These are phyloP conservation scores for Plantago rigida DNA, from an alignment of 305 asterid species.

Conservation along the genomic window DNA sequence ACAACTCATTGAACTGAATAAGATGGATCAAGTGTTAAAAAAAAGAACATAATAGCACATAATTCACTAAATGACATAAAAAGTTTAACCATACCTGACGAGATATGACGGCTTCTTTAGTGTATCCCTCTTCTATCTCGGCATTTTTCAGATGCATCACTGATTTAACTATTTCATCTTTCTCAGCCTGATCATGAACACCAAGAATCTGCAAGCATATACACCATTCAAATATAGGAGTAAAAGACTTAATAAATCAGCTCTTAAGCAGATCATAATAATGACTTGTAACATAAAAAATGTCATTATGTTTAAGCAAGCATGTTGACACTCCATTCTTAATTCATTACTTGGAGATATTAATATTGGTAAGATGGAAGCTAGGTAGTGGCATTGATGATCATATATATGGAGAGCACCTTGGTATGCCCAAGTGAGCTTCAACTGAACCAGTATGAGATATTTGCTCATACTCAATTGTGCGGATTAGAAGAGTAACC, in stretches of 20 bases:
- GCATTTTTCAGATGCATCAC: conserved; percentile 75
- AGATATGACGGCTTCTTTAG: conserved; percentile 68
- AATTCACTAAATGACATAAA: conserved; percentile 1
- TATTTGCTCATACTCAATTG: too few species aligned
- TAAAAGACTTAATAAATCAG: neutral
- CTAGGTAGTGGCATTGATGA: neutral
- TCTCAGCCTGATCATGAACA: conserved; percentile 74
- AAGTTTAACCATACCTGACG: conserved; percentile 56
- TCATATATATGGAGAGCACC: too few species aligned
- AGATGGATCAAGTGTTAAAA: too few species aligned
- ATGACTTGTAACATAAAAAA: neutral
- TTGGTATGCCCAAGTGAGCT: too few species aligned
- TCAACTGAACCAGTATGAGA: too few species aligned
- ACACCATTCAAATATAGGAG: conserved; percentile 23
- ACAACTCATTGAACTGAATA: neutral
- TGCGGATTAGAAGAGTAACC: too few species aligned
- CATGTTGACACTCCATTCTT: too few species aligned
- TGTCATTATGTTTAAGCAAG: too few species aligned
- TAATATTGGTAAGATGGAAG: too few species aligned
- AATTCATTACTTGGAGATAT: too few species aligned
- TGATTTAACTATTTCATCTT: conserved; percentile 91
- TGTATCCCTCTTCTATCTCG: conserved; percentile 92
- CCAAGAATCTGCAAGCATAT: conserved; percentile 67
- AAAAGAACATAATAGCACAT: too few species aligned
- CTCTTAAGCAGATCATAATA: conserved; percentile 13